Evolutionary conservation across 2,329 filamentous ascomycete genomes (phyloP), one percentile per base, ranked within the genome.

Genomic region (Beauveria brongniartii): DNA sequence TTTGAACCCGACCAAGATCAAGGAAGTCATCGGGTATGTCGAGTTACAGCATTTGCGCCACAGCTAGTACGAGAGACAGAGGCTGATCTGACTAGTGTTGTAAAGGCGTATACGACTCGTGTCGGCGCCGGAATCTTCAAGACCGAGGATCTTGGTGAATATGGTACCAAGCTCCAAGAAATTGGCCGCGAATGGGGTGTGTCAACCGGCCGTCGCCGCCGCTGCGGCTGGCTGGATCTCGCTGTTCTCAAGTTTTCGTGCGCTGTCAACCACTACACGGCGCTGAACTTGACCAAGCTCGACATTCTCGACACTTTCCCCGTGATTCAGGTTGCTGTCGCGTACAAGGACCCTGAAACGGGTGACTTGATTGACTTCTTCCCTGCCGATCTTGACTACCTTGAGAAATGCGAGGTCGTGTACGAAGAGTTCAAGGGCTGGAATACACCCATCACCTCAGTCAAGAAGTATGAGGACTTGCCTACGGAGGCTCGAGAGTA

Each of bases 321-420:
- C 10, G 86, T 85, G 68, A 82, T 95, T 74, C 89, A 92, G 72
- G 79, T 90, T 55, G 89, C 88, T 20, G 83, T 88, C 16, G 85
- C 83, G 2, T 96, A 96, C 76, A 80, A 79, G 67, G 71, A 68
- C 52, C 50, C 50, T 7, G 52, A 44, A 18, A 65, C 72, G 61
- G 69, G 69, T 63, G 63, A 71, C 62, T 66, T 63, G 61, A 55
- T 70, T 5, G 64, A 65, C 20, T 83, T 80, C 14, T 91, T 89
- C 79, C 89, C 82, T 5, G 85, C 86, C 8, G 82, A 88, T 67
- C 78, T 85, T 18, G 74, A 78, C 47, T 71, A 80, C 41, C 77
- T 91, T 18, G 80, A 81, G 30, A 76, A 78, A 57, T 79, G 84
- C 59, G 81, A 88, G 68, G 84, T 89, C 20, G 78, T 84, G 43